Evolutionary conservation across 768 basidiomycete genomes (phyloP).

Genomic region (Cyclocybe cylindracea): DNA sequence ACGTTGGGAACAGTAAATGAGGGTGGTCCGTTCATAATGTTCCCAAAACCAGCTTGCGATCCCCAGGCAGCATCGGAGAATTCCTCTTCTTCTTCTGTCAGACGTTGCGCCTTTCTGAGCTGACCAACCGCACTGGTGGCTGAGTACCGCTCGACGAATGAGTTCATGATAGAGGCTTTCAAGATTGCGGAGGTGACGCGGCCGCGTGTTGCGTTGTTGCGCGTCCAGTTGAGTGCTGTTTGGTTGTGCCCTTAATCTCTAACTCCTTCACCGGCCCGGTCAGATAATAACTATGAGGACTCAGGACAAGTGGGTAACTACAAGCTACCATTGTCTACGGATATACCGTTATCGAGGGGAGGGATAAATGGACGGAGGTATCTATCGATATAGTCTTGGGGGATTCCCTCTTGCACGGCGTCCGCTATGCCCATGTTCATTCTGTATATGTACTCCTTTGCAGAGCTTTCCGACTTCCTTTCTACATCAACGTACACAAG

Average conservation of each 20-base stretch:
- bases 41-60: conserved; percentile 81
- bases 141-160: conserved; percentile 65
- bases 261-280: conserved; percentile 16
- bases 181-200: conserved; percentile 41
- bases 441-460: conserved; percentile 44
- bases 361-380: conserved; percentile 46
- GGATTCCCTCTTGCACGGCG: conserved; percentile 38
- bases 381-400: conserved; percentile 42
- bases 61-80: conserved; percentile 78
- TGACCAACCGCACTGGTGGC: conserved; percentile 52
- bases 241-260: conserved; percentile 19
- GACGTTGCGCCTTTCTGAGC: conserved; percentile 47
- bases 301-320: no score
- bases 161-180: conserved; percentile 60
- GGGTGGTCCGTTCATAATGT: conserved; percentile 68
- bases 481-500: conserved; percentile 44
- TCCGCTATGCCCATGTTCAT: conserved; percentile 49
- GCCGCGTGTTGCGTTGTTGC: conserved; percentile 44
- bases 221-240: conserved; percentile 35
- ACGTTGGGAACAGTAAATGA: conserved; percentile 73
- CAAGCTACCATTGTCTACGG: not conserved
- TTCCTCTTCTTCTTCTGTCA: conserved; percentile 60
- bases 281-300: conserved; percentile 1
- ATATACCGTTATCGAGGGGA: conserved; percentile 7
- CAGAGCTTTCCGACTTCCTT: conserved; percentile 29